Conservation (phyloP, 768 basidiomycete species). For the Tephrocybe sp. region DNA sequence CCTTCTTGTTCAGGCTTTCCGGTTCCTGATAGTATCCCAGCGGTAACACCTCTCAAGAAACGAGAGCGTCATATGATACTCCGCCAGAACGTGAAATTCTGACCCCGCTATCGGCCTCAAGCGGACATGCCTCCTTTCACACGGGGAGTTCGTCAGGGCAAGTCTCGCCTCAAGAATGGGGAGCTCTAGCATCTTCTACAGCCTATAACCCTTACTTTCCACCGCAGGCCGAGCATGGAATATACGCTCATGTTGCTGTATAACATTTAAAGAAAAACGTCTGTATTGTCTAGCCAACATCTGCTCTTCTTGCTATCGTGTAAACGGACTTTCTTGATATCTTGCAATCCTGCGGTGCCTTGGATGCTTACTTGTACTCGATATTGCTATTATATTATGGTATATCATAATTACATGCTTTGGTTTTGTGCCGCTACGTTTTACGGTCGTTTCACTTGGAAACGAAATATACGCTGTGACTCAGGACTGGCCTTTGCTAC, state of each 20-base stretch:
- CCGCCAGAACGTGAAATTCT: constrained; percentile 65
- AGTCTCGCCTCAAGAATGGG: constrained; percentile 63
- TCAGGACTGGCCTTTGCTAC: constrained; percentile 35
- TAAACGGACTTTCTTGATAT: constrained; percentile 18
- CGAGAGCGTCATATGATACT: constrained; percentile 50
- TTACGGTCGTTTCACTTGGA: constrained; percentile 27
- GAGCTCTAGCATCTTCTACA: constrained; percentile 41
- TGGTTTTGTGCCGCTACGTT: constrained; percentile 3
- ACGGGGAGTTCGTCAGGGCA: constrained; percentile 36
- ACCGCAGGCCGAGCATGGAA: constrained; percentile 46
- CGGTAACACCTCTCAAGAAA: constrained; percentile 49
- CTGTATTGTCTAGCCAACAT: constrained; percentile 4
- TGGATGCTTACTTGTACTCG: constrained; percentile 10
- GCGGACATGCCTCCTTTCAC: constrained; percentile 45
- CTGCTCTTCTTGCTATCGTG: constrained; percentile 2
- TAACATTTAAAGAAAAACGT: constrained; percentile 28
- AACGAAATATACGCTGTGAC: constrained; percentile 51
- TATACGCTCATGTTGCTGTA: constrained; percentile 58
- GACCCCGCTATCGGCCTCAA: constrained; percentile 50
- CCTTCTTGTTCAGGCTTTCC: background rate
- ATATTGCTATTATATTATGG: constrained; percentile 16
- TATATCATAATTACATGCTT: constrained; percentile 16
- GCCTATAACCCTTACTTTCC: constrained; percentile 74
- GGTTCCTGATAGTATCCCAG: constrained; percentile 24
- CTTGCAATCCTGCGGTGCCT: constrained; percentile 4